Conservation (phyloP, 305 asterid genomes). For the Plantago lanceolata region DNA sequence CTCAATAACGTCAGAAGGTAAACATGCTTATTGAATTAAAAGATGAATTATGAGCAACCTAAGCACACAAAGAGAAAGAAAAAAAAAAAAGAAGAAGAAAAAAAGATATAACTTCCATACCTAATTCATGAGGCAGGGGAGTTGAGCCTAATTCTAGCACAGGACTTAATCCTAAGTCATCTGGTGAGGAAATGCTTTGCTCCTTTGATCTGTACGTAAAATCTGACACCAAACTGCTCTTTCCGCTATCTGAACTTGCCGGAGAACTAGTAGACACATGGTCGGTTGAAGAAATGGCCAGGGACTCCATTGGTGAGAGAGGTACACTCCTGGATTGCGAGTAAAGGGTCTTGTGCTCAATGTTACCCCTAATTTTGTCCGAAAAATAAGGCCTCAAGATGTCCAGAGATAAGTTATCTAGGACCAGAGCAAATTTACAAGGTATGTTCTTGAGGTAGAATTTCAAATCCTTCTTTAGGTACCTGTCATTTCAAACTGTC, state of each 20-base stretch:
- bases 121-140: constrained; percentile 36
- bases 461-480: constrained; percentile 49
- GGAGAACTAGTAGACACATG: constrained; percentile 27
- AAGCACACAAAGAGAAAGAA: no score
- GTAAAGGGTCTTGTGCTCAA: constrained; percentile 40
- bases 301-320: constrained; percentile 23
- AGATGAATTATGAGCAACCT: no score
- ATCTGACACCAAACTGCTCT: constrained; percentile 24
- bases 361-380: constrained; percentile 28
- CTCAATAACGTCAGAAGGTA: neutral
- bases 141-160: constrained; percentile 23
- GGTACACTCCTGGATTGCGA: constrained; percentile 51
- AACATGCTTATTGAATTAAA: neutral
- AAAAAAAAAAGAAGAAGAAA: neutral
- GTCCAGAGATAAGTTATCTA: constrained; percentile 43
- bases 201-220: constrained; percentile 27
- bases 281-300: constrained; percentile 30
- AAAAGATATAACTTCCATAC: no score
- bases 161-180: neutral
- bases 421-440: constrained; percentile 57
- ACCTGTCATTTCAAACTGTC: constrained; percentile 39
- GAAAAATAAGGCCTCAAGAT: constrained; percentile 41
- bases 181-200: constrained; percentile 29
- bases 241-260: constrained; percentile 34
- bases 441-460: constrained; percentile 57